Evolutionary conservation across 2,329 filamentous ascomycete genomes (phyloP).

Genomic region (Elsinoe necatrix): DNA sequence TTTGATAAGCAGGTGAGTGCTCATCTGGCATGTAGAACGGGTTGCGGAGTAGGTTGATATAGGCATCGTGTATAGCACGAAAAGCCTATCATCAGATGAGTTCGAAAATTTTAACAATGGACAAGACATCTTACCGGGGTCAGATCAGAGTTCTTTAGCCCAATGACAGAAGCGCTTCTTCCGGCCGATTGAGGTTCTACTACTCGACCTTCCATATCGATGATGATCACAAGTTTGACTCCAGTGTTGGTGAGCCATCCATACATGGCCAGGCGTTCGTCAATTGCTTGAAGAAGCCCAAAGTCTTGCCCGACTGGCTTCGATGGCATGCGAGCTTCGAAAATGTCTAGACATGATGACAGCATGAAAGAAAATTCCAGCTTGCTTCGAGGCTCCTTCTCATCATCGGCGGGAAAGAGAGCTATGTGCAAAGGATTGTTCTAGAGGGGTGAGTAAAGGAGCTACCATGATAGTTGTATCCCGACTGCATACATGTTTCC

Average conservation of each 20-base stretch:
- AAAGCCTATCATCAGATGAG: conserved; percentile 54
- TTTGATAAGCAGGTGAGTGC: conserved; percentile 53
- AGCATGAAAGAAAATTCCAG: conserved; percentile 89
- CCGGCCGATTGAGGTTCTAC: conserved; percentile 23
- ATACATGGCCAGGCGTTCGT: conserved; percentile 88
- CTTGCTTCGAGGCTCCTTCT: conserved; percentile 56
- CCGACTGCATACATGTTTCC: conserved; percentile 63
- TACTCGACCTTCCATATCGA: conserved; percentile 76
- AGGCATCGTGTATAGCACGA: conserved; percentile 83
- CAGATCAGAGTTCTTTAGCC: conserved; percentile 76
- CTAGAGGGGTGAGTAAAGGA: conserved; percentile 39
- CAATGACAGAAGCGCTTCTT: conserved; percentile 44
- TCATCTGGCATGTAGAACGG: conserved; percentile 91
- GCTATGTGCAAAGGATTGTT: conserved; percentile 94
- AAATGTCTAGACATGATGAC: conserved; percentile 85
- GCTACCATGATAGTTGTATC: neutral
- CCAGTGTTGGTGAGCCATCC: conserved; percentile 96
- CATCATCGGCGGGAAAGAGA: conserved; percentile 62
- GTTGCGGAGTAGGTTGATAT: conserved; percentile 80
- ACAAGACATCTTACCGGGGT: conserved; percentile 53
- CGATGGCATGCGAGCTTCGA: conserved; percentile 71
- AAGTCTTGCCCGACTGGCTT: conserved; percentile 73
- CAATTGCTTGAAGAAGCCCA: conserved; percentile 83
- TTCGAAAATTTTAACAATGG: neutral
- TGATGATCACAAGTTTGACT: conserved; percentile 78